Base-by-base conservation (phyloP, 345 rosid species). In the Sonneratia alba region DNA sequence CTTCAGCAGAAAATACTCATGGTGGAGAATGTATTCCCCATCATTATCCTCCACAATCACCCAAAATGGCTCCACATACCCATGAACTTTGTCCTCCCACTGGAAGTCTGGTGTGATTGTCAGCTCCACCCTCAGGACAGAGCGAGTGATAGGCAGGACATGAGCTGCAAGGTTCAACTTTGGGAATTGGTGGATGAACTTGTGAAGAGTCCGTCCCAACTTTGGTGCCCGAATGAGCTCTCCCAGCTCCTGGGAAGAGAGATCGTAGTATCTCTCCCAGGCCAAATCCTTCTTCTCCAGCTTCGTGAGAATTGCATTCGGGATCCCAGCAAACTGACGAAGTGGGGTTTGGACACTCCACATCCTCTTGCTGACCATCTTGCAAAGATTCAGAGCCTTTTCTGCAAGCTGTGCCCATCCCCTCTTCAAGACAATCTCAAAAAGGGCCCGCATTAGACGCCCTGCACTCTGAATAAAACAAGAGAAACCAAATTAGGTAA, bases 261-360 rank as follows among this genome's bases (percentile, higher is more conserved):
- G 90, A 74, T 92, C 98, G 78, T 92, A 94, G 76, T 88, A 92
- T 81, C 97, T 87, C 73, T 90, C 97, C 98, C 98, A 94, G n/a
- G 91, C 86, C 86, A 91, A 84, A 83, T 92, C 97, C 76, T 92
- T 94, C 91, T 90, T 92, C 87, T 89, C 98, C 84, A 94, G 81
- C 82, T 87, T 91, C 85, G 83, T 87, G 74, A 94, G 75, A 79
- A 90, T 85, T 45, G 92, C 97, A 81, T 86, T 87, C 22, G 91
- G 91, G 76, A 94, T 87, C 64, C 92, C 96, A 71, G 74, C 70
- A 81, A 94, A 94, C 74, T 94, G 98, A 16, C 96, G 91, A 69
- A 94, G 93, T 6, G 97, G 96, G 47, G 96, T 91, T 70, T 94
- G 98, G 79, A 92, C 96, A 81, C 89, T 88, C 99, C 99, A 92